Base-by-base conservation (phyloP, 2,329 filamentous ascomycete species). In the Cryphonectria japonica region DNA sequence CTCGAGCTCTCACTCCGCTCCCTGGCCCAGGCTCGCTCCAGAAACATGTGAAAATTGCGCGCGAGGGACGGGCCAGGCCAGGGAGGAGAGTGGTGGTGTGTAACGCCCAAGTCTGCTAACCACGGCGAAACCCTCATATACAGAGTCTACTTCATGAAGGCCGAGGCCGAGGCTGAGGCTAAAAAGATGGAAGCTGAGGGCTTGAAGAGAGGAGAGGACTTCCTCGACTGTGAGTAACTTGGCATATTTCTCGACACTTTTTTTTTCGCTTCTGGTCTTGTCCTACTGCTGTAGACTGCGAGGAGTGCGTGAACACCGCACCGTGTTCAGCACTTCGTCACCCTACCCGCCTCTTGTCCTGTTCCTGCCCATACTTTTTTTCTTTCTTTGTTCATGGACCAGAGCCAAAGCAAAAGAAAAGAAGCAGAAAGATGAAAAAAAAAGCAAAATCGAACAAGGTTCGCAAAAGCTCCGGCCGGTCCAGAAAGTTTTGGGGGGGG, bases 151-250 rank as follows among this genome's bases (percentile, higher is more conserved):
- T 72, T 81, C 66, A 80, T 83, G 76, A 82, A 83, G 75, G 79
- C 80, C 43, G 80, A 83, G 75, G 82, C 80, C 0, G 78, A 81
- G 74, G 80, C 80, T 9, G 81, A 83, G 74, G 77, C 78, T 57
- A 81, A 82, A 74, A 80, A 80, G 69, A 74, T 82, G 73, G 75
- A 82, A 73, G 79, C 80, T 11, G 73, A 82, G 73, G 82, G 82
- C 1, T 61, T 80, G 74, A 79, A 80, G 71, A 79, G 80, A 65
- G 81, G 81, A 26, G 73, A 82, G 70, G 81, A 82, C 73, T 82
- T 82, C 71, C 63, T 79, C 3, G 78, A 77, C 69, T 76, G 80
- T 82, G 69, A 76, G 77, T 75, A 22, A 41, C n/a, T 29, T 13
- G n/a, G 26, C 14, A 1, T 39, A 1, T 34, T 39, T 39, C 34